Base-by-base conservation (phyloP, 805 yeast species). In the Candida succiphila region DNA sequence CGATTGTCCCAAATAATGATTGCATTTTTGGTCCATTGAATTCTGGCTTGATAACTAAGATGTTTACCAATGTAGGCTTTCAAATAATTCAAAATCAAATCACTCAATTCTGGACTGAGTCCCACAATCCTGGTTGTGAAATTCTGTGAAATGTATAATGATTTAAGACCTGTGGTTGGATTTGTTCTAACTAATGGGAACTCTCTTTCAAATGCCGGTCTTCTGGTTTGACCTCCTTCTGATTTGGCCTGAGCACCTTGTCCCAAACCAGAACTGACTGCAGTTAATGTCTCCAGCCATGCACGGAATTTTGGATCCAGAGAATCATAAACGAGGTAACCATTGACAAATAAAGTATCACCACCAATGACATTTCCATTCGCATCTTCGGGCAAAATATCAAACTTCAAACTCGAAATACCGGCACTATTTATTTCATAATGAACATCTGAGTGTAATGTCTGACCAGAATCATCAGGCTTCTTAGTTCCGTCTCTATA, bases 1-100 rank as follows among this genome's bases (percentile, higher is more conserved):
- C 86, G 71, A 61, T 78, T 78, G 45, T 78, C 86, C 85, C 85
- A 78, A 23, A 76, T 54, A 7, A 75, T 81, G 25, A 78, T 78
- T 2, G 82, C 66, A 30, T 68, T 68, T 33, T 77, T 72, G 48
- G 69, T 74, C 76, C 81, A 78, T 34, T 53, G 63, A 30, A 80
- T 80, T 48, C 84, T 67, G 35, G 61, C 70, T 36, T 52, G 52
- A 37, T 65, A 67, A 28, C 43, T 45, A 26, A 75, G 62, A 40
- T 69, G 70, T 31, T 58, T 55, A 46, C 61, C 69, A 43, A 80
- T 60, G 46, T 79, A 61, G 14, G 13, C 14, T 8, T 19, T 28
- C 32, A 79, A 59, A 45, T 74, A 68, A 36, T 67, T 58, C 45
- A 78, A 60, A 36, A 80, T 56, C 18, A 59, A 62, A 34, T 71